Evolutionary conservation across 1,284 basidiomycete genomes (phyloP).

Genomic region (Ceratobasidium sp.): DNA sequence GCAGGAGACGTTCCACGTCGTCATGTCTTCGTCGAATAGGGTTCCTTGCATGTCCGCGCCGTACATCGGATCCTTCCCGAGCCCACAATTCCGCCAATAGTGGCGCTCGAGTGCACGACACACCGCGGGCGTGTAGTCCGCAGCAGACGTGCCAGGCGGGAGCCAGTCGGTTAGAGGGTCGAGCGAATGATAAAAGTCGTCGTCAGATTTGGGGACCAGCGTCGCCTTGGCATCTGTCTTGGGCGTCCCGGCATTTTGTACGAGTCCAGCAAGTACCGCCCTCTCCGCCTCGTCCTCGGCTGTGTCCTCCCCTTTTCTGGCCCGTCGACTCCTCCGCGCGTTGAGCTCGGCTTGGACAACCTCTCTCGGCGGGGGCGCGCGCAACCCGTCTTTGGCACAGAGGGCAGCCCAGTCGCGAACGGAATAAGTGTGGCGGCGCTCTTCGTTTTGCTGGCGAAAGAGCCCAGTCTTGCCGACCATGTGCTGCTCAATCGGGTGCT

Average conservation of each 20-base stretch:
- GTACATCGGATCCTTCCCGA: conserved; percentile 92
- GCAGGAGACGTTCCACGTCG: conserved; percentile 90
- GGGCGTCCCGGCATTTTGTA: not conserved
- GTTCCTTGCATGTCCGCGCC: conserved; percentile 95
- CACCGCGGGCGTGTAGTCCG: conserved; percentile 84
- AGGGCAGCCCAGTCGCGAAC: conserved; percentile 87
- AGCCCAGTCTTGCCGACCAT: conserved; percentile 86
- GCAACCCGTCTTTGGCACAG: conserved; percentile 63
- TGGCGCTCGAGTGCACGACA: conserved; percentile 87
- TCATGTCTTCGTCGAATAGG: conserved; percentile 82
- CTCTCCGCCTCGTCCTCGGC: conserved; percentile 35
- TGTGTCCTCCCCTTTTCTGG: conserved; percentile 52
- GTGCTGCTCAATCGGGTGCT: conserved; percentile 88
- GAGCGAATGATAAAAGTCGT: conserved; percentile 71
- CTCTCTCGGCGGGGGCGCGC: conserved; percentile 43
- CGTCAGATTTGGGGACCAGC: conserved; percentile 49
- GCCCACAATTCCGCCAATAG: conserved; percentile 90
- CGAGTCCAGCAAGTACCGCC: conserved; percentile 2
- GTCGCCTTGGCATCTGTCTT: not conserved
- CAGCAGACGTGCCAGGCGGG: conserved; percentile 68
- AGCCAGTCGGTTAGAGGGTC: conserved; percentile 77
- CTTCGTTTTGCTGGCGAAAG: conserved; percentile 90
- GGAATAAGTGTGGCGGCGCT: conserved; percentile 81
- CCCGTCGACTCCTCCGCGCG: conserved; percentile 45
- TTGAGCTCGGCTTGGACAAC: conserved; percentile 46